Evolutionary conservation across 768 basidiomycete genomes (phyloP), one percentile per base, ranked within the genome.

Genomic region (Pisolithus marmoratus): DNA sequence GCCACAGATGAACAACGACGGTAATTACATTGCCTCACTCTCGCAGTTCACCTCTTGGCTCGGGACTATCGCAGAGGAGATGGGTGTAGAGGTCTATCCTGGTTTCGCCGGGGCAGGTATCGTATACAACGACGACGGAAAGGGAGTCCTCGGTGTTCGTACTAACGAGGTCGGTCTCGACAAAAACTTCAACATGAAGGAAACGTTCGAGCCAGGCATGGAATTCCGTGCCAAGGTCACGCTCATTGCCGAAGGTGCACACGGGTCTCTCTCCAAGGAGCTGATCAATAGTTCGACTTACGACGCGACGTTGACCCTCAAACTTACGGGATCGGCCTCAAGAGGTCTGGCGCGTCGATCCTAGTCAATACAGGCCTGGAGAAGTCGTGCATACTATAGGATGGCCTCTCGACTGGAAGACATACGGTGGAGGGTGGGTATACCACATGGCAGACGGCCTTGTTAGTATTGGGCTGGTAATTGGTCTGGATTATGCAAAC

Each of bases 161-260:
- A 97, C 95, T 29, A 95, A 96, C 62, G 96, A 97, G 63, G 92
- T 95, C 23, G 96, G 95, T 2, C 74, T 99, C 46, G 87, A 94
- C 59, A 84, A 82, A 59, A 72, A 82, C 41, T 82, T 80, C 27
- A 74, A 78, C 49, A 80, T 84, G 66, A 98, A 96, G 68, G 82
- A 91, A 22, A 78, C 82, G 3, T 99, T 94, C 63, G 94, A 97
- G 66, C 91, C 94, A 2, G 95, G 96, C 1, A 94, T 98, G 92
- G 85, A 88, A 50, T 98, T 99, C 74, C 83, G 84, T 36, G 84
- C 95, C 29, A 92, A 89, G 60, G 85, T 94, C 40, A 95, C 93
- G 0, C 76, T 99, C 5, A 79, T 99, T 43, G 94, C 90, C 0
- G 95, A 98, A 68, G 96, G 95, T 37, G 92, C 94, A 3, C 95